Evolutionary conservation across 1,284 basidiomycete genomes (phyloP).

Genomic region (Fomitopsis palustris): DNA sequence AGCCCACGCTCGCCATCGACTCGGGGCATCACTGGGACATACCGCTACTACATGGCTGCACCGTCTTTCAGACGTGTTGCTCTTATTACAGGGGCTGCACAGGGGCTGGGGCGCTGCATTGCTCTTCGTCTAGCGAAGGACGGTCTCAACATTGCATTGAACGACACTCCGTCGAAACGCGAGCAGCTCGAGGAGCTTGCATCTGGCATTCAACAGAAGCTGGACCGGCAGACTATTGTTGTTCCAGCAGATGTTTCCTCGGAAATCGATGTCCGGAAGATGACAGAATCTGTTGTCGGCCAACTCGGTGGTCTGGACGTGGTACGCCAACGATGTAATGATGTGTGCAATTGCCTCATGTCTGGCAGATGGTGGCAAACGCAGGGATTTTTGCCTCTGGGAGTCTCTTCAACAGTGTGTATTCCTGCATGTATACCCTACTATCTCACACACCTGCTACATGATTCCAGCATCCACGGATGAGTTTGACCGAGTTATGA

Average conservation of each 20-base stretch:
- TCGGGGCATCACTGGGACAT: too few relatives aligned
- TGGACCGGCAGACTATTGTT: slow-evolving; percentile 24
- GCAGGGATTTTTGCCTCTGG: slow-evolving; percentile 14
- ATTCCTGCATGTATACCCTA: too few relatives aligned
- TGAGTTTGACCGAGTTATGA: background rate
- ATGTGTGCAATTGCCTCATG: background rate
- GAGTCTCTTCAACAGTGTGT: background rate
- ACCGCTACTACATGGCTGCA: too few relatives aligned
- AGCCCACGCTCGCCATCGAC: too few relatives aligned
- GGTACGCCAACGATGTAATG: too few relatives aligned
- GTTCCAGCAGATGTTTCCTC: slow-evolving; percentile 24
- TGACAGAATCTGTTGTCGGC: slow-evolving; percentile 19
- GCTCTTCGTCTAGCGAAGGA: slow-evolving; percentile 38
- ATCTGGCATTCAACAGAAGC: slow-evolving; percentile 25
- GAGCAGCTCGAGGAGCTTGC: slow-evolving; percentile 25
- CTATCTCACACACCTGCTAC: too few relatives aligned
- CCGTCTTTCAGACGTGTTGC: slow-evolving; percentile 19
- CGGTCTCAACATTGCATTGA: slow-evolving; percentile 36
- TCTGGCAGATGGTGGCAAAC: slow-evolving; percentile 24
- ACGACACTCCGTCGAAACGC: slow-evolving; percentile 30
- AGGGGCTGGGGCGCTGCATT: slow-evolving; percentile 39
- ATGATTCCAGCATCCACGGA: too few relatives aligned
- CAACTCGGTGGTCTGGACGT: slow-evolving; percentile 24
- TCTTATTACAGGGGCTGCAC: slow-evolving; percentile 34
- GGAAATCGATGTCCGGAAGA: slow-evolving; percentile 23